Conservation (phyloP, 2,329 filamentous ascomycete genomes). For the Clonostachys rosea region DNA sequence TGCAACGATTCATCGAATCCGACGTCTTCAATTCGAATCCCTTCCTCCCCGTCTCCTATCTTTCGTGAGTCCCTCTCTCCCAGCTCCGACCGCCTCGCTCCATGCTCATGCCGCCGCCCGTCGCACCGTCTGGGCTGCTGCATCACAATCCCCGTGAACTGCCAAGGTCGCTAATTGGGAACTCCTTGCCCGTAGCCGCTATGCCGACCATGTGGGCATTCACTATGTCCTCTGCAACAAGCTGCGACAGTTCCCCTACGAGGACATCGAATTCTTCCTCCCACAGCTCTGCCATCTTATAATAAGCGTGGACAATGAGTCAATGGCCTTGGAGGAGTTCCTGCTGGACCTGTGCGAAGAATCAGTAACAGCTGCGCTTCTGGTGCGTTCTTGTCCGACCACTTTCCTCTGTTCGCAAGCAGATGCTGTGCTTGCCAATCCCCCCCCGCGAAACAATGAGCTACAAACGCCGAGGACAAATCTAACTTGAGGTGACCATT, state of each 20-base stretch:
- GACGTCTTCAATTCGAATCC: conserved; percentile 92
- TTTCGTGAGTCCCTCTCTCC: conserved; percentile 59
- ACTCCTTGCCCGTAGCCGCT: conserved; percentile 51
- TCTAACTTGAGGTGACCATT: neutral
- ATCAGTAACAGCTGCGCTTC: conserved; percentile 76
- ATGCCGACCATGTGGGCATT: conserved; percentile 85
- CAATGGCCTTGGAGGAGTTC: conserved; percentile 86
- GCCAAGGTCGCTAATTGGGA: neutral
- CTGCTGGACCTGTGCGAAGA: conserved; percentile 82
- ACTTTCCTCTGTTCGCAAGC: too few relatives aligned
- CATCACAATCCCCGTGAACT: neutral
- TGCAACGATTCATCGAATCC: conserved; percentile 87
- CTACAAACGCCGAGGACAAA: neutral
- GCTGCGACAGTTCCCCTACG: conserved; percentile 82
- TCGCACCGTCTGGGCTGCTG: neutral
- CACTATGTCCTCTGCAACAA: conserved; percentile 87
- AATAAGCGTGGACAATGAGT: conserved; percentile 86
- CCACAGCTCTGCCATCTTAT: conserved; percentile 84
- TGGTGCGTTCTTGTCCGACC: conserved; percentile 49
- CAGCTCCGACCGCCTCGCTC: neutral
- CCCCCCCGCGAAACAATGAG: neutral
- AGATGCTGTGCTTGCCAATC: too few relatives aligned
- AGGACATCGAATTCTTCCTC: conserved; percentile 90
- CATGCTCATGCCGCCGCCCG: too few relatives aligned
- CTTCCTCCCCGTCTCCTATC: conserved; percentile 82